Percentiles rank a stretch among this genome's conserved stretches.
These are phyloP conservation scores for Sphagnum tenellum DNA, from an alignment of 225 moss, liverwort and hornwort genomes.

Conservation along the genomic window DNA sequence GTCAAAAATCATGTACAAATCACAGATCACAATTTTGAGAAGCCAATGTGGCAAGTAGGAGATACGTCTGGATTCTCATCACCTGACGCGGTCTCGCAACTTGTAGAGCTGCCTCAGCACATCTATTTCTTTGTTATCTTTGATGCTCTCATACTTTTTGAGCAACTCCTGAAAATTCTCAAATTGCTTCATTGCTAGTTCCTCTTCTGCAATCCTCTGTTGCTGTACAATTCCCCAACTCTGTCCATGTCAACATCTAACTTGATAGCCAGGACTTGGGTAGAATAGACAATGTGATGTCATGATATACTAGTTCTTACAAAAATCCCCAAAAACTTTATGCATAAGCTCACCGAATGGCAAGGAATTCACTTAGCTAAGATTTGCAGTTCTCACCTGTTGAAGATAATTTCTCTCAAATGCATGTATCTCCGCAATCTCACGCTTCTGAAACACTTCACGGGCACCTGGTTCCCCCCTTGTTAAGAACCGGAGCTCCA, in stretches of 20 bases:
- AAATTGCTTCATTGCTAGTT: constrained; percentile 37
- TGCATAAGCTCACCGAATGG: no score
- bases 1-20: no score
- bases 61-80: no score
- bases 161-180: constrained; percentile 28
- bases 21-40: no score
- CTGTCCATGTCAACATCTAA: no score
- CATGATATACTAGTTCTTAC: no score
- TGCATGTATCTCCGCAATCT: constrained; percentile 15
- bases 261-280: no score
- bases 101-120: constrained; percentile 22
- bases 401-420: constrained; percentile 10
- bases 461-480: constrained; percentile 10
- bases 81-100: background rate
- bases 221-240: background rate
- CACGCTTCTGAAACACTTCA: constrained; percentile 6
- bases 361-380: no score
- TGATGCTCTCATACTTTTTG: constrained; percentile 37
- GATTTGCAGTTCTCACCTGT: background rate
- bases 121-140: constrained; percentile 21
- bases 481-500: constrained; percentile 20
- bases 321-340: no score
- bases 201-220: constrained; percentile 35
- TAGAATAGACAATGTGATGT: no score
- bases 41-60: no score